Evolutionary conservation across 1,284 basidiomycete species (phyloP), one percentile per base, ranked within the genome.

Genomic region (Cryptococcus depauperatus): DNA sequence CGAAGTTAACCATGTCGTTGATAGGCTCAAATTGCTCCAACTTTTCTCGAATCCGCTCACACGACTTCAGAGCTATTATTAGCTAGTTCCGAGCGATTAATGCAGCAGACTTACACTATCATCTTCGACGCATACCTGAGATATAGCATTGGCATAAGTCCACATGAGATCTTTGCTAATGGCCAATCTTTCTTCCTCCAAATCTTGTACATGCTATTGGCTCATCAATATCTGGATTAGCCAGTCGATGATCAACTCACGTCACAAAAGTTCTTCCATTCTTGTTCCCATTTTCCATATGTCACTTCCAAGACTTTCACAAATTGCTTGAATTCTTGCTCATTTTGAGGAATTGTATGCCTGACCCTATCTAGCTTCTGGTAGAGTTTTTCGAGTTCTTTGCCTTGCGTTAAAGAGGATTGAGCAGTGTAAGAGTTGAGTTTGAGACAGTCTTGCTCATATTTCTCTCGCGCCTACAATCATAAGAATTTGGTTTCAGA

Each of bases 341-440:
- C 89, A 67, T 95, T 95, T 14, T 78, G 76, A 47, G 82, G 82
- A 8, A 98, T 90, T 1, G 88, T 92, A 67, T 86, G 82, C 56
- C 90, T 83, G 0, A 88, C 88, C 38, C 84, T 81, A 57, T 95
- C 90, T 23, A 97, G 77, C 73, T 92, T 95, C 49, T 79, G 63
- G 40, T 83, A 79, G 32, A 95, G 81, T 73, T 89, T 92, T 58
- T 99, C 95, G 26, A 93, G 76, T 54, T 97, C 93, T 55, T 82
- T 83, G 28, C 93, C 95, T 69, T 98, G 93, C 18, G 91, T 83
- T 9, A 98, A 78, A 5, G 86, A 85, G 43, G 84, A 81, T 71
- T 96, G 91, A 2, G 93, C 93, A 3, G 91, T 93, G 68, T 86
- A 92, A 7, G 88, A 85, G 68, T 97, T 97, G 76, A 97, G 92